Evolutionary conservation across 2,329 filamentous ascomycete genomes (phyloP), one percentile per base, ranked within the genome.

Genomic region (Fusarium euwallaceae): DNA sequence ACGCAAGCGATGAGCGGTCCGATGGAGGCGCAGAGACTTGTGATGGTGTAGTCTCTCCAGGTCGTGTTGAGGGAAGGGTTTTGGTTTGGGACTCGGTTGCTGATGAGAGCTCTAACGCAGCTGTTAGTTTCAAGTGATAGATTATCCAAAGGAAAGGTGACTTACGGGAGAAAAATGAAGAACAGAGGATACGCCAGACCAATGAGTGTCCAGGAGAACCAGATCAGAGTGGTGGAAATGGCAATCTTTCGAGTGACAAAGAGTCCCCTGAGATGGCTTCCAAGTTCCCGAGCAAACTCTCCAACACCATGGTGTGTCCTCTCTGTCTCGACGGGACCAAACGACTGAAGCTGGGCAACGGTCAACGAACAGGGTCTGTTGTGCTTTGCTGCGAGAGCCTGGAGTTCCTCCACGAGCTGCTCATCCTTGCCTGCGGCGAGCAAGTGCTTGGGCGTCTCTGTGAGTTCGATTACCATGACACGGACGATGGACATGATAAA

Each of bases 161-260:
- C 55, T 27, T 27, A 59, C 55, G 55, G 55, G 4, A 93, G 82
- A 79, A 93, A 94, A 66, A 93, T 90, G 73, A 92, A 91, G 82
- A 92, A 94, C 0, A 94, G 84, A 0, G 92, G 92, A 76, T 93
- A 93, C 1, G 90, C 91, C 0, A 93, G 86, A 2, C 91, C 91
- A 55, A 92, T 91, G 4, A 91, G 80, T 0, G 88, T 84, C 92
- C 92, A 94, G 0, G 88, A 91, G 9, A 91, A 78, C 89, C 90
- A 92, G 71, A 93, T 89, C 60, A 93, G 80, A 0, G 83, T 75
- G 0, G 91, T 93, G 0, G 88, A 90, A 3, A 90, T 77, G 1
- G 82, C 89, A 45, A 93, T 88, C 64, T 85, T 86, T 59, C 80
- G 87, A 0, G 91, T 92, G 0, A 84, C 82, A 73, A 91, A 93